These are phyloP conservation scores for Cutaneotrichosporon sp. DNA, from an alignment of 1,284 basidiomycete species.

Conservation along the genomic window DNA sequence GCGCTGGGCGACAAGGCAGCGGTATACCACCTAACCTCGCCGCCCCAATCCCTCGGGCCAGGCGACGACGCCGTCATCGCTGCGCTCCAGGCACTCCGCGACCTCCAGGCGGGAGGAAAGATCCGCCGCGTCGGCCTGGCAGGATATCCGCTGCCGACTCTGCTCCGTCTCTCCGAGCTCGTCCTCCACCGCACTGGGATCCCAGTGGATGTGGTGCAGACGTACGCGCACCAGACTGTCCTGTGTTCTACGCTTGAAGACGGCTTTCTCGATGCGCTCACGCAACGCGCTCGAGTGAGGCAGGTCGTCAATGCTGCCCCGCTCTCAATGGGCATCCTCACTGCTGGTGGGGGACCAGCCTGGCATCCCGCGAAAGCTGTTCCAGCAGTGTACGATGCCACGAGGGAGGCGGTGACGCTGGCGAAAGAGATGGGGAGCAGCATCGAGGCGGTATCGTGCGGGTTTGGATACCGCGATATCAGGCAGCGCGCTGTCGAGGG, in stretches of 20 bases:
- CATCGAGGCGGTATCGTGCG: constrained; percentile 65
- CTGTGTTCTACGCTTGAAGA: constrained; percentile 65
- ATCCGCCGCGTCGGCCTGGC: constrained; percentile 73
- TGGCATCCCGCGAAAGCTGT: constrained; percentile 74
- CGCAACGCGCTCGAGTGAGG: constrained; percentile 58
- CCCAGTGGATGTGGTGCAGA: constrained; percentile 68
- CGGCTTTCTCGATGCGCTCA: constrained; percentile 59
- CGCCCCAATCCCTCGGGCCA: constrained; percentile 51
- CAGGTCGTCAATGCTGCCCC: constrained; percentile 82
- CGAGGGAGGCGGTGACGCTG: constrained; percentile 24
- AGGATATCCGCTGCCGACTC: constrained; percentile 84
- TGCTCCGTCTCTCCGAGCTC: constrained; percentile 76
- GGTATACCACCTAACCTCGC: constrained; percentile 13
- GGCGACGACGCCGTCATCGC: constrained; percentile 76
- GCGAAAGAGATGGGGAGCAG: constrained; percentile 36
- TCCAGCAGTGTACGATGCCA: constrained; percentile 20
- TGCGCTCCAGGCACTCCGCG: constrained; percentile 66
- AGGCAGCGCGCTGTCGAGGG: constrained; percentile 29
- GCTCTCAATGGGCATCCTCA: constrained; percentile 85
- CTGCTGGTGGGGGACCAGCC: constrained; percentile 56
- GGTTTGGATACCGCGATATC: constrained; percentile 61
- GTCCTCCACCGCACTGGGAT: constrained; percentile 58
- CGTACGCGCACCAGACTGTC: constrained; percentile 81
- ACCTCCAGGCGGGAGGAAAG: constrained; percentile 71
- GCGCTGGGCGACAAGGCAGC: constrained; percentile 44